Conservation (phyloP, 208 protist genomes). For the Trypanosomatidae sp. region DNA sequence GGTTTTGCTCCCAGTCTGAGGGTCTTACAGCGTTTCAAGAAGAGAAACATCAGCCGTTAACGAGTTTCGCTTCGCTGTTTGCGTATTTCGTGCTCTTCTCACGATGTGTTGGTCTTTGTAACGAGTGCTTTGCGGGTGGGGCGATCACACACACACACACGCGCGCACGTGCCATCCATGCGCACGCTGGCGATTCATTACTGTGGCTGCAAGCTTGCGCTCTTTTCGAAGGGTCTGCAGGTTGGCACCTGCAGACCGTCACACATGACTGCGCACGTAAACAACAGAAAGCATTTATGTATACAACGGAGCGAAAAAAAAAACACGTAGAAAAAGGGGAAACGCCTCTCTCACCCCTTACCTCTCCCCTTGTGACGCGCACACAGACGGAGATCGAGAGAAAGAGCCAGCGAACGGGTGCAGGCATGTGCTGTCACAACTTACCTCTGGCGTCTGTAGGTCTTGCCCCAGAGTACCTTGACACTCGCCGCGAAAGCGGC, state of each 20-base stretch:
- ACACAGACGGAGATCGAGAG: neutral
- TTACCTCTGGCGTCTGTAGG: constrained; percentile 88
- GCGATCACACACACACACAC: neutral
- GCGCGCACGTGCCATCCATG: neutral
- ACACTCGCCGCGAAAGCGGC: constrained; percentile 65
- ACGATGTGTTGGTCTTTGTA: neutral
- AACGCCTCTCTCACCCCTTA: constrained; percentile 2
- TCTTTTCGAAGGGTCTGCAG: neutral
- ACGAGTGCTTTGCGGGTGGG: neutral
- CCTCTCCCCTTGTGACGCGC: neutral
- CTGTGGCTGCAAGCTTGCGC: neutral
- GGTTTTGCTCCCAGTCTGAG: neutral
- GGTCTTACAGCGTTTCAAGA: neutral
- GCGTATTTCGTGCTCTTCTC: neutral
- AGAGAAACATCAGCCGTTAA: neutral
- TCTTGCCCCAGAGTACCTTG: constrained; percentile 79
- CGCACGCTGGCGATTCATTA: neutral
- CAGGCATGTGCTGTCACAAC: neutral
- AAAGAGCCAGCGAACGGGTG: neutral
- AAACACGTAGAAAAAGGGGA: constrained; percentile 27
- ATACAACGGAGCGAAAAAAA: neutral
- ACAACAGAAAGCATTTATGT: neutral
- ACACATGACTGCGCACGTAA: neutral
- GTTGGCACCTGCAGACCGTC: neutral
- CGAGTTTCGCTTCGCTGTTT: neutral